A percentile compares a stretch with the other conserved stretches of the same genome.
phyloP scores from a whole-genome alignment of 768 basidiomycete genomes.

The Naganishia friedmannii region DNA sequence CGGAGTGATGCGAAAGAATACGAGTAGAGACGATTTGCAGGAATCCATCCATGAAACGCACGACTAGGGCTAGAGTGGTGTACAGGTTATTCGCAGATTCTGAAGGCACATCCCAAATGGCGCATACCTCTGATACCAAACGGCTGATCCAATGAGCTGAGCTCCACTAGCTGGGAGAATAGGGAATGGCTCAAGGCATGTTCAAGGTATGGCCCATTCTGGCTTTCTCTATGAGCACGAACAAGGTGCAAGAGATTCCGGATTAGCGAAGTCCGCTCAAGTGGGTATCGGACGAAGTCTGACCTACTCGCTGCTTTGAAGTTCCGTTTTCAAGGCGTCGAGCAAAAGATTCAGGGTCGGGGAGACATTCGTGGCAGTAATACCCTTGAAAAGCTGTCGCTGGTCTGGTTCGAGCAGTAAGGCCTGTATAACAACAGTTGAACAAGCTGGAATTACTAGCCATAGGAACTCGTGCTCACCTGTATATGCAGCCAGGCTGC shows the following conservation, averaged over 20 bases:
- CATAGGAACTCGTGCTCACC: background rate
- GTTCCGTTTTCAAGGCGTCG: slow-evolving; percentile 64
- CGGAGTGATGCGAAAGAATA: slow-evolving; percentile 85
- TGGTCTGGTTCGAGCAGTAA: slow-evolving; percentile 26
- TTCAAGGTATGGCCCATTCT: slow-evolving; percentile 81
- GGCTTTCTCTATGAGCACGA: background rate
- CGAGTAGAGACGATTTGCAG: slow-evolving; percentile 87
- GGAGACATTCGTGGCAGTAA: slow-evolving; percentile 76
- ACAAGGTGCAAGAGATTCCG: background rate
- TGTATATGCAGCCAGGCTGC: slow-evolving; percentile 8
- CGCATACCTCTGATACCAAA: slow-evolving; percentile 68
- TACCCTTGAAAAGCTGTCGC: slow-evolving; percentile 58
- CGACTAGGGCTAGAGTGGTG: slow-evolving; percentile 65
- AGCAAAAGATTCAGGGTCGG: slow-evolving; percentile 72
- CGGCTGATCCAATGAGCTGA: slow-evolving; percentile 80
- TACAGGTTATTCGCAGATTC: background rate
- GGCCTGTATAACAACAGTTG: background rate
- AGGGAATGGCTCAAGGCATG: slow-evolving; percentile 89
- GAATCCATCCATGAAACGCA: slow-evolving; percentile 82
- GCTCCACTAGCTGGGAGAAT: slow-evolving; percentile 74
- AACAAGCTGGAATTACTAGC: background rate
- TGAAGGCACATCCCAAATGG: background rate
- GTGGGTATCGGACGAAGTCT: background rate
- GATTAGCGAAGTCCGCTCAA: background rate
- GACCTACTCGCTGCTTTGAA: slow-evolving; percentile 67